Conservation (phyloP, 2,329 filamentous ascomycete species). For the Botryotinia calthae region DNA sequence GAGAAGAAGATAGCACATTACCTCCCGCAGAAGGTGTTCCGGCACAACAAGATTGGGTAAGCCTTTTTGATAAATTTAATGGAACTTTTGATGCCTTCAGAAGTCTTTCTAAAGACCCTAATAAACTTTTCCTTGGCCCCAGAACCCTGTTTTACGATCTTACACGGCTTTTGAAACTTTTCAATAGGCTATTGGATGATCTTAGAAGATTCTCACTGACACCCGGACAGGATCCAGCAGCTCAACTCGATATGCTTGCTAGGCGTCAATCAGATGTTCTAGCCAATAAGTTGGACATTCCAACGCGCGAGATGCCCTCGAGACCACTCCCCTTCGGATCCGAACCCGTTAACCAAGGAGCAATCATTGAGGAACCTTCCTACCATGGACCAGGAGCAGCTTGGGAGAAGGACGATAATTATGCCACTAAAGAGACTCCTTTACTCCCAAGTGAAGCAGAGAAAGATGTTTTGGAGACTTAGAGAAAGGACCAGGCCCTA, state of each 20-base stretch:
- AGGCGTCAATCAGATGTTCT: conserved; percentile 63
- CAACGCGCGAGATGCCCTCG: conserved; percentile 45
- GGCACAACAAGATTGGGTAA: conserved; percentile 87
- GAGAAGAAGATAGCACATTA: conserved; percentile 55
- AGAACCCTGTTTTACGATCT: conserved; percentile 13
- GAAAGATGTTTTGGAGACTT: conserved; percentile 36
- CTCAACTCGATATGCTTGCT: conserved; percentile 67
- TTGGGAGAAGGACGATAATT: conserved; percentile 53
- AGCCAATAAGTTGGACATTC: conserved; percentile 49
- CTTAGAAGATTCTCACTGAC: conserved; percentile 20
- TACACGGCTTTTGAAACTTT: conserved; percentile 8
- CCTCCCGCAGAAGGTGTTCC: conserved; percentile 81
- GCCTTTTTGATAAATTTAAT: conserved; percentile 53
- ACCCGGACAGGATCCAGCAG: conserved; percentile 61
- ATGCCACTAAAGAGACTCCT: conserved; percentile 41
- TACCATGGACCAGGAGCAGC: conserved; percentile 50
- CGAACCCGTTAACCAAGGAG: conserved; percentile 46
- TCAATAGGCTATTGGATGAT: conserved; percentile 16
- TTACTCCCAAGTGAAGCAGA: conserved; percentile 37
- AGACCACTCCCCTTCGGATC: conserved; percentile 54
- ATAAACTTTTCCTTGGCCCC: conserved; percentile 1
- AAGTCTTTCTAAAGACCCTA: conserved; percentile 15
- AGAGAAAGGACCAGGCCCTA: not conserved
- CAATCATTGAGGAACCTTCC: conserved; percentile 44
- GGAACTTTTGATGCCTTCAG: conserved; percentile 16